These are phyloP conservation scores for Saccharomycopsis malanga DNA, from an alignment of 805 yeast species.

Conservation along the genomic window DNA sequence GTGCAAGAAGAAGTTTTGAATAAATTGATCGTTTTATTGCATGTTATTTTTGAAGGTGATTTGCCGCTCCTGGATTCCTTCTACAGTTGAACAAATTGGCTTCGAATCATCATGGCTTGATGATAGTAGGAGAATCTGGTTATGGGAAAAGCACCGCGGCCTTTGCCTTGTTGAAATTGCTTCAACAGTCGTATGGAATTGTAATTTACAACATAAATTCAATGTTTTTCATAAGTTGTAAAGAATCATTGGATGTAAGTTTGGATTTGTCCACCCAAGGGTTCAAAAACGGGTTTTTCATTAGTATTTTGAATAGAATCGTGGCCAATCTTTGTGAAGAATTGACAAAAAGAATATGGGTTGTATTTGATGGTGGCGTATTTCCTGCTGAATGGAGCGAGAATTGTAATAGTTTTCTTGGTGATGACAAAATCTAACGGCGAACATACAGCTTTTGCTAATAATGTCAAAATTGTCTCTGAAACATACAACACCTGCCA, in stretches of 20 bases:
- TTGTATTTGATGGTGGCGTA: constrained; percentile 85
- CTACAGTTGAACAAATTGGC: constrained; percentile 57
- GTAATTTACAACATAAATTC: constrained; percentile 55
- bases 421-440: constrained; percentile 82
- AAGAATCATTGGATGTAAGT: constrained; percentile 59
- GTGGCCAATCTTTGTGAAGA: constrained; percentile 53
- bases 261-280: constrained; percentile 75
- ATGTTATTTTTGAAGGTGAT: constrained; percentile 27
- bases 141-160: constrained; percentile 63
- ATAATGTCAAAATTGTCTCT: constrained; percentile 58
- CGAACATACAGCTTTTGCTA: constrained; percentile 66
- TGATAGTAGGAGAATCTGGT: constrained; percentile 72
- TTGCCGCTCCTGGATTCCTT: constrained; percentile 38
- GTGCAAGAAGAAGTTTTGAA: constrained; percentile 44
- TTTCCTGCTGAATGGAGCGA: constrained; percentile 97
- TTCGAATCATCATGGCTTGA: constrained; percentile 64
- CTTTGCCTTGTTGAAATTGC: constrained; percentile 39
- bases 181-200: constrained; percentile 30
- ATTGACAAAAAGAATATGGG: constrained; percentile 51
- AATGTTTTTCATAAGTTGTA: constrained; percentile 66
- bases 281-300: constrained; percentile 86
- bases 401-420: constrained; percentile 80
- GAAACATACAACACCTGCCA: constrained; percentile 75
- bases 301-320: constrained; percentile 55
- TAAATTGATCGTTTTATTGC: constrained; percentile 29